A percentile compares a stretch with the other conserved stretches of the same genome.
Conservation (phyloP, 139 green algal genomes). For the Asterochloris erici region DNA sequence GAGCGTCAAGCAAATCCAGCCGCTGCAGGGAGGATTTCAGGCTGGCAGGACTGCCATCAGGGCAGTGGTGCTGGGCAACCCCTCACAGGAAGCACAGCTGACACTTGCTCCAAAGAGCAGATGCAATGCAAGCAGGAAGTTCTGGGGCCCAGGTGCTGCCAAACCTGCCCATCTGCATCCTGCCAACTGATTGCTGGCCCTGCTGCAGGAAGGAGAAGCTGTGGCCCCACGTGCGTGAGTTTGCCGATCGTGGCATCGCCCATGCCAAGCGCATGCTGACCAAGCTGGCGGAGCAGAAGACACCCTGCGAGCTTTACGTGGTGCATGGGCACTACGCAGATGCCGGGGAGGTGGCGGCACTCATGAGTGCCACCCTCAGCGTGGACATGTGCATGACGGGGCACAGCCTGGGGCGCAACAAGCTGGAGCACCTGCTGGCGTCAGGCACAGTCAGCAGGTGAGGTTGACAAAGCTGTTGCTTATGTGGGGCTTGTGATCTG, state of each 20-base stretch:
- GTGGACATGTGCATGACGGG: slow-evolving; percentile 92
- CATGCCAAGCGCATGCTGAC: slow-evolving; percentile 59
- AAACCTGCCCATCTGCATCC: neutral
- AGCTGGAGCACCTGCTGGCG: slow-evolving; percentile 89
- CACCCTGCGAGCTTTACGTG: slow-evolving; percentile 62
- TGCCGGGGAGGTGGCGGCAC: slow-evolving; percentile 67
- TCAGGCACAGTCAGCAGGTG: slow-evolving; percentile 28
- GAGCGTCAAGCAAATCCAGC: no score
- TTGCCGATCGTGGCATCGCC: slow-evolving; percentile 74
- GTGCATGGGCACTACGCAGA: slow-evolving; percentile 88
- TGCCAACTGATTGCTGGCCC: neutral
- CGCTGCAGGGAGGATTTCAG: no score
- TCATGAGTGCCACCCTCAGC: slow-evolving; percentile 73
- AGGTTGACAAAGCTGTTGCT: neutral
- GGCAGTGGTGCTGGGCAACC: no score
- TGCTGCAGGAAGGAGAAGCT: slow-evolving; percentile 76
- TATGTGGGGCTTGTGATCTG: neutral
- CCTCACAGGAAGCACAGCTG: no score
- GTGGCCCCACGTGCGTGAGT: slow-evolving; percentile 92
- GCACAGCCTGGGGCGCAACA: slow-evolving; percentile 92
- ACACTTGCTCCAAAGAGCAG: neutral
- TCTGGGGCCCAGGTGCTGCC: neutral
- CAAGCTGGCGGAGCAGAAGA: slow-evolving; percentile 44
- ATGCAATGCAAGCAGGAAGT: neutral
- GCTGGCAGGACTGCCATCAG: no score